These are phyloP conservation scores for Saksenaea oblongispora DNA, from an alignment of 371 early-diverging fungal genomes.

Conservation along the genomic window DNA sequence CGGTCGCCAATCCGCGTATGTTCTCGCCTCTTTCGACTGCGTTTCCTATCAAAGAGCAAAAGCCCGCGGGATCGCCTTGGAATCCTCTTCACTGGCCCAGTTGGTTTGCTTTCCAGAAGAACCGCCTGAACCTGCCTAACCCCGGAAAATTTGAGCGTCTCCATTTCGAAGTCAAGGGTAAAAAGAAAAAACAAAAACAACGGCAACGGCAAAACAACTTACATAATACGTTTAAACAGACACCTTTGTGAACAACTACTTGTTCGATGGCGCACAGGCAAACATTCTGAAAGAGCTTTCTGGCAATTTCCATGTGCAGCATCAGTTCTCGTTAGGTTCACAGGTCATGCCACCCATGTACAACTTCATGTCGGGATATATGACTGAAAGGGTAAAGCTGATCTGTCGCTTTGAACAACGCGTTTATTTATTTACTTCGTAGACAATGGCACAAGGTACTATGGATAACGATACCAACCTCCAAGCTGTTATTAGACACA, in stretches of 20 bases:
- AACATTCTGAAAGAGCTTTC: conserved; percentile 90
- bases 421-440: background rate
- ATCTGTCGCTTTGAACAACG: background rate
- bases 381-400: conserved; percentile 48
- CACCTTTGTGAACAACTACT: conserved; percentile 75
- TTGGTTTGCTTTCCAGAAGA: conserved; percentile 63
- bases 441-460: conserved; percentile 83
- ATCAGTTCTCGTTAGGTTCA: conserved; percentile 89
- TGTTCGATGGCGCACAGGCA: conserved; percentile 95
- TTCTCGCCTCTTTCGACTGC: conserved; percentile 25
- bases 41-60: conserved; percentile 38
- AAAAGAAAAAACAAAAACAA: conserved; percentile 12
- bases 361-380: conserved; percentile 85
- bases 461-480: conserved; percentile 83
- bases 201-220: background rate
- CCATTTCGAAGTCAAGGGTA: conserved; percentile 86
- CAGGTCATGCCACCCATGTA: conserved; percentile 83
- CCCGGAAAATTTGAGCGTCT: conserved; percentile 88
- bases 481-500: conserved; percentile 50
- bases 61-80: conserved; percentile 48
- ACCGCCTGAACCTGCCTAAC: conserved; percentile 74
- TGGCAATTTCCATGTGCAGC: conserved; percentile 91
- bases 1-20: conserved; percentile 12
- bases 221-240: conserved; percentile 43
- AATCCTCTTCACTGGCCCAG: conserved; percentile 62